phyloP scores from a whole-genome alignment of 2,329 filamentous ascomycete species.

The Colletotrichum endophyticum region DNA sequence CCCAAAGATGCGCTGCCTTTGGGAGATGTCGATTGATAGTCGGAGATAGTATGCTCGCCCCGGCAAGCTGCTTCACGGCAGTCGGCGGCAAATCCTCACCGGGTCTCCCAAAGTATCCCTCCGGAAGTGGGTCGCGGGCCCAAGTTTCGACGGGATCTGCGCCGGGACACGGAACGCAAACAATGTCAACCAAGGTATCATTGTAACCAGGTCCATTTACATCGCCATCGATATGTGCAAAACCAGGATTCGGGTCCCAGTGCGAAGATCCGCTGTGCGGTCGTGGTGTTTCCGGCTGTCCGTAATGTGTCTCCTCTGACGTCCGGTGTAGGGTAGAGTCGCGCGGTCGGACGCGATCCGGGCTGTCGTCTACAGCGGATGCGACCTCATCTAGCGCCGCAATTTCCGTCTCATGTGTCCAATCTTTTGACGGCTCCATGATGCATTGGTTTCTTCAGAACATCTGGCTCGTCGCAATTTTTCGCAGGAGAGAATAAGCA shows the following conservation, averaged over 20 bases:
- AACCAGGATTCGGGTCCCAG: conserved; percentile 39
- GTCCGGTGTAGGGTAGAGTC: not conserved
- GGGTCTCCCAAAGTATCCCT: conserved; percentile 49
- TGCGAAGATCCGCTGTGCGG: conserved; percentile 5
- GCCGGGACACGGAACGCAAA: conserved; percentile 59
- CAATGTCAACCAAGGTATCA: conserved; percentile 58
- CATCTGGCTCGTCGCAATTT: not conserved
- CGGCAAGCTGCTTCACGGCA: conserved; percentile 35
- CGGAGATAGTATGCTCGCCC: conserved; percentile 12
- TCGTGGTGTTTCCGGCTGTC: not conserved
- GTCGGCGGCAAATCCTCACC: conserved; percentile 1
- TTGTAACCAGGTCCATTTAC: conserved; percentile 50
- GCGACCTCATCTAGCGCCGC: not conserved
- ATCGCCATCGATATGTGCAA: conserved; percentile 48
- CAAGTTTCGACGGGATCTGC: conserved; percentile 58
- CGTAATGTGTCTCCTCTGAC: not conserved
- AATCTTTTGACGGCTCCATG: not conserved
- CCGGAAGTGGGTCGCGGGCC: conserved; percentile 53
- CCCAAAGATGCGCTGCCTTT: conserved; percentile 50
- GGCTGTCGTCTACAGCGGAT: not conserved
- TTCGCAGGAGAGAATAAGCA: not conserved
- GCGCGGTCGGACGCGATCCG: not conserved
- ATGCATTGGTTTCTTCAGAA: not conserved
- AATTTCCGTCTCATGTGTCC: conserved; percentile 5
- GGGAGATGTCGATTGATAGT: conserved; percentile 22